Evolutionary conservation across 257 asterid genomes (phyloP), one percentile per base, ranked within the genome.

Genomic region (Solanum pimpinellifolium): DNA sequence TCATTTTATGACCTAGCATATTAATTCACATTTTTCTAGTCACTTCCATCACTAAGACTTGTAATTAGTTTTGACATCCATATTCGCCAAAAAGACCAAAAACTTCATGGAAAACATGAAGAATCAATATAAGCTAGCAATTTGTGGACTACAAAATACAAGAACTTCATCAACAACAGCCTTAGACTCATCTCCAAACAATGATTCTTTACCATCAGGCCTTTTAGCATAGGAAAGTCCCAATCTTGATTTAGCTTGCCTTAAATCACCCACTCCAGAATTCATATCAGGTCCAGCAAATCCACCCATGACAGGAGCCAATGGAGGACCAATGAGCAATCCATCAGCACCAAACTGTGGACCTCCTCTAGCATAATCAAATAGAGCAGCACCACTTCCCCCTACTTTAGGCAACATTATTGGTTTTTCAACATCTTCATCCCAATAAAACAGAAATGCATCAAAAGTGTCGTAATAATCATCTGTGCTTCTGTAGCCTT

Each of bases 301-400:
- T 4, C 96, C 98, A 13, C 98, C 99, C 98, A 96, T 96, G 9
- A 95, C 98, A 21, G 99, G 98, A 2, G 98, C 95, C 49, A 96
- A 85, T 8, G 98, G 99, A 11, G 98, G 97, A 85, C 98, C 99
- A 13, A 96, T 92, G 49, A 95, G 93, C 85, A 95, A 89, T 35
- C 98, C 98, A 44, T 96, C 98, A 11, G 98, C 99, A 44, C 99
- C 98, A 52, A 95, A 96, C 69, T 96, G 98, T 2, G 98, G 99
- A 25, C 99, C 99, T 3, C 98, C 98, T 41, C 98, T 93, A 6
- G 98, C 99, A 25, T 95, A 96, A 85, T 96, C 98, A 86, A 96
- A 95, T 52, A 96, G 93, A 74, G 98, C 98, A 7, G 98, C 99
- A 1, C 99, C 98, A 49, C 98, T 96, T 49, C 98, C 99, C 29